These are phyloP conservation scores for Circinella minor DNA, from an alignment of 371 early-diverging fungal genomes.

Conservation along the genomic window DNA sequence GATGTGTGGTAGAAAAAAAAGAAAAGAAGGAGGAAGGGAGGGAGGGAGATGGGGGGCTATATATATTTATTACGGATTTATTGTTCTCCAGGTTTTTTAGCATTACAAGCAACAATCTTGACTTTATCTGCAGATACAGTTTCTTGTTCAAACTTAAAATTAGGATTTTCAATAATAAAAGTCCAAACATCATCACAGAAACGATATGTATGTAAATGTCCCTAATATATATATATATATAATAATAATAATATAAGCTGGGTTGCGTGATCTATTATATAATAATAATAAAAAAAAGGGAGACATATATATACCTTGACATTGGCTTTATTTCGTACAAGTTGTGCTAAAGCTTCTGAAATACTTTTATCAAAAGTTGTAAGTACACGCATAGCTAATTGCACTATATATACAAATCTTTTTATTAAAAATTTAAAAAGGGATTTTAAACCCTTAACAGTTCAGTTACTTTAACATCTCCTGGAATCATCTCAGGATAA, in stretches of 20 bases:
- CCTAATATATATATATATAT: conserved; percentile 42
- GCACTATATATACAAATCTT: too few relatives aligned
- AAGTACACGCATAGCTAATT: conserved; percentile 92
- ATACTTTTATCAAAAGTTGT: conserved; percentile 70
- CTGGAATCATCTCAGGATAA: too few relatives aligned
- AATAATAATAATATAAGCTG: too few relatives aligned
- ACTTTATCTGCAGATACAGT: conserved; percentile 81
- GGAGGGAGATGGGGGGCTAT: too few relatives aligned
- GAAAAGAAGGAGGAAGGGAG: too few relatives aligned
- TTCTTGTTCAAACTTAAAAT: conserved; percentile 86
- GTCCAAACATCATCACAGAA: conserved; percentile 98
- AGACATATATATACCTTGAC: conserved; percentile 50
- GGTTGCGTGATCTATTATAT: too few relatives aligned
- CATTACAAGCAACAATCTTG: conserved; percentile 91
- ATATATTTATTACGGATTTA: conserved; percentile 16
- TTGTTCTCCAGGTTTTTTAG: conserved; percentile 72
- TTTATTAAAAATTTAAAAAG: too few relatives aligned
- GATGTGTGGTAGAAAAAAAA: too few relatives aligned
- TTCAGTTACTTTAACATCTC: too few relatives aligned
- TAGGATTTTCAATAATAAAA: conserved; percentile 88
- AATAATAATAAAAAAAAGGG: too few relatives aligned
- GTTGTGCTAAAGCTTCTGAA: conserved; percentile 46
- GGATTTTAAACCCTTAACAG: too few relatives aligned
- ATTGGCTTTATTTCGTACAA: conserved; percentile 50
- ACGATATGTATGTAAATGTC: conserved; percentile 86